These are phyloP conservation scores for Priceomyces carsonii DNA, from an alignment of 805 yeast genomes.

Conservation along the genomic window DNA sequence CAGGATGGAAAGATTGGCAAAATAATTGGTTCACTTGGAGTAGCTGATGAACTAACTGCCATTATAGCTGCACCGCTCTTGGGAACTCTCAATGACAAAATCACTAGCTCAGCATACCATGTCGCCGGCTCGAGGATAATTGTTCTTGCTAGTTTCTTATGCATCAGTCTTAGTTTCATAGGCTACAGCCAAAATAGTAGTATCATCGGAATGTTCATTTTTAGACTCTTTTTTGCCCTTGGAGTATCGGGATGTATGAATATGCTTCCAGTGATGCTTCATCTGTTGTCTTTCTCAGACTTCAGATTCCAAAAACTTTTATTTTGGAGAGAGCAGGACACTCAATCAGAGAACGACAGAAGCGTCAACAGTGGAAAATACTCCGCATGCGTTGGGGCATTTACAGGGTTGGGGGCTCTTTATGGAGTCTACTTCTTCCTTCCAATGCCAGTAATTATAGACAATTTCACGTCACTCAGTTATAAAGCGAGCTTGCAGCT, in stretches of 20 bases:
- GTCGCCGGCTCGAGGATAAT: constrained; percentile 55
- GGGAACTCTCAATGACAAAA: constrained; percentile 62
- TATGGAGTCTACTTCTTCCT: constrained; percentile 57
- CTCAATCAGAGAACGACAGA: constrained; percentile 14
- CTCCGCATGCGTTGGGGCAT: constrained; percentile 61
- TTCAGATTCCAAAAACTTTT: constrained; percentile 29
- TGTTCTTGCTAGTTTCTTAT: constrained; percentile 47
- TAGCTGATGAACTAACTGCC: constrained; percentile 60
- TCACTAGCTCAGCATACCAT: constrained; percentile 23
- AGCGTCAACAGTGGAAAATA: constrained; percentile 43
- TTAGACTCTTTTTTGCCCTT: constrained; percentile 57
- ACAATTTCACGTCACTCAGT: constrained; percentile 37
- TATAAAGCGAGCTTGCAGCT: constrained; percentile 40
- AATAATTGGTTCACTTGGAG: constrained; percentile 38
- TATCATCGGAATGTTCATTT: constrained; percentile 35
- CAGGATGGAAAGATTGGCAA: constrained; percentile 29
- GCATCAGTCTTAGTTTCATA: constrained; percentile 47
- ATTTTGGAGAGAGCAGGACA: constrained; percentile 21
- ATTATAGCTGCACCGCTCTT: constrained; percentile 57
- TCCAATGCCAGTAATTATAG: constrained; percentile 55
- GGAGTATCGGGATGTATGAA: constrained; percentile 59
- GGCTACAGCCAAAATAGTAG: constrained; percentile 45
- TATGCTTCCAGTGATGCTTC: constrained; percentile 60
- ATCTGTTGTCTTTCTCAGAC: constrained; percentile 52
- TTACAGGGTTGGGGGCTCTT: constrained; percentile 68